Evolutionary conservation across 495 filamentous ascomycete species (phyloP), one percentile per base, ranked within the genome.

Genomic region (Aspergillus olivimuriae): DNA sequence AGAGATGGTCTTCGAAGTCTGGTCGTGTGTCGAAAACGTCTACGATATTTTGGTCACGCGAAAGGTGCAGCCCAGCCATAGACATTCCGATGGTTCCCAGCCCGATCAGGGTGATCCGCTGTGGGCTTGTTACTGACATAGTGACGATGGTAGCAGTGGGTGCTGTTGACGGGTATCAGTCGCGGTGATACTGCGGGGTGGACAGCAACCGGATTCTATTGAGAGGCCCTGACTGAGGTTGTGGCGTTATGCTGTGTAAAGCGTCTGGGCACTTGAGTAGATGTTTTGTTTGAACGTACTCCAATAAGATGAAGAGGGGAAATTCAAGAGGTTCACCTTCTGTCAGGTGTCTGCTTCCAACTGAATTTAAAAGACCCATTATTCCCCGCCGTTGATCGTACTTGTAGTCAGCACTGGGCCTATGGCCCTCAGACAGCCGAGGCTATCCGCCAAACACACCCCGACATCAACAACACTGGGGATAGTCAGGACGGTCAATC

Each of bases 31-130:
- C 76, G 53, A 67, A 72, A 50, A 80, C 68, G 31, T 70, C 70
- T 19, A 80, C 52, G 10, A 55, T 56, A 9, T 60, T 60, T 44
- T 61, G 56, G 3, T 58, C 53, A 45, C 70, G 66, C 2, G 60
- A 46, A 28, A 81, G 61, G 51, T 81, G 76, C 10, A 80, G 67
- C 39, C 75, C 73, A 20, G 72, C 62, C 64, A 77, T 77, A 20
- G 78, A 80, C 38, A 81, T 69, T 41, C 78, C 78, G 43, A 82
- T 81, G 24, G 78, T 81, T 33, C 77, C 76, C 12, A 69, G 60
- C 30, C 77, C 76, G 15, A 81, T 64, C 21, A 80, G 50, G 21
- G 77, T 69, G 41, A 81, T 70, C 17, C 57, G 51, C 46, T 64
- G 62, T 3, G 51, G 51, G 33, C 44, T 47, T 40, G 49, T 44